Conservation (phyloP, 225 moss, liverwort and hornwort species). For the Antitrichia curtipendula region DNA sequence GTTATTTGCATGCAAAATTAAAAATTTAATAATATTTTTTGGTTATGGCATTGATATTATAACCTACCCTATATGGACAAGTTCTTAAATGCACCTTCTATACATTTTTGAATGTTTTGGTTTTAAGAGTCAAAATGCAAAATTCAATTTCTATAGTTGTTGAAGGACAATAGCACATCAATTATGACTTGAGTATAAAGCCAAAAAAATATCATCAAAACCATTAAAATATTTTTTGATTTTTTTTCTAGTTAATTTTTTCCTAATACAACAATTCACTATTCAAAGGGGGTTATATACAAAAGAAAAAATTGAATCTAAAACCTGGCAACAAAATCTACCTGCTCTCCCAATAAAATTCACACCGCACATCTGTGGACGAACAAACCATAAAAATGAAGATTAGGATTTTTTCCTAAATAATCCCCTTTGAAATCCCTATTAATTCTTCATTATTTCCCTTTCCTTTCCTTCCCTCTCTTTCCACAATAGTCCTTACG, state of each 20-base stretch:
- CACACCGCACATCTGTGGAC: too few relatives aligned
- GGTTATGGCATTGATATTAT: neutral
- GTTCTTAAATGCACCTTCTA: too few relatives aligned
- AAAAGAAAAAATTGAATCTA: too few relatives aligned
- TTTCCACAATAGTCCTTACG: too few relatives aligned
- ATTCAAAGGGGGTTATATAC: too few relatives aligned
- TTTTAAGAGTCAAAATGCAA: neutral
- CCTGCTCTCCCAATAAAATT: too few relatives aligned
- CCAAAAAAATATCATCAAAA: neutral
- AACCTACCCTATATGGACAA: rapidly evolving
- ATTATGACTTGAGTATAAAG: neutral
- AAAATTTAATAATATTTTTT: neutral
- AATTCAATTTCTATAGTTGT: neutral
- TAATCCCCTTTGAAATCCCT: too few relatives aligned
- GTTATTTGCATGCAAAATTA: neutral
- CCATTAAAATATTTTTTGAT: neutral
- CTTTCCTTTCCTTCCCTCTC: too few relatives aligned
- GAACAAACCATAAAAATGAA: too few relatives aligned
- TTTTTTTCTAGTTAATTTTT: neutral
- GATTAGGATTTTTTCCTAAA: too few relatives aligned
- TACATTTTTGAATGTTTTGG: neutral
- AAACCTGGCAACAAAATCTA: too few relatives aligned
- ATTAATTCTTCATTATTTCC: too few relatives aligned
- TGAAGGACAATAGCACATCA: neutral
- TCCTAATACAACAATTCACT: neutral